Evolutionary conservation across 331 rosid genomes (phyloP), one percentile per base, ranked within the genome.

Genomic region (Pyrus hybrid): DNA sequence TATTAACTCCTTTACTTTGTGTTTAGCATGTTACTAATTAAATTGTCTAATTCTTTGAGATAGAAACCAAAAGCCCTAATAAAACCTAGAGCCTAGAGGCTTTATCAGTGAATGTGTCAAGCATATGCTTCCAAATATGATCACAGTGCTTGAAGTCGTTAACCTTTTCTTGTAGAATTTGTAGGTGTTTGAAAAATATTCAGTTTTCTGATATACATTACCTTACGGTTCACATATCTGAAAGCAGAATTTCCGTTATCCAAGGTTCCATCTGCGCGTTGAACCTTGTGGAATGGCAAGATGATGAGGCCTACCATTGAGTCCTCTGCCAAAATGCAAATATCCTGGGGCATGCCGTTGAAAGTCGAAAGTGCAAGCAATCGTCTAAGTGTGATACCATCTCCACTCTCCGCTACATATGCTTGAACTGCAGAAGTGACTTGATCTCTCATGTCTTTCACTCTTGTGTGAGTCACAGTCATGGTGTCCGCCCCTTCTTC

Each of bases 161-260:
- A 21, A 8, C 12, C 9, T 22, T 21, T 68, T 20, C 8, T 41
- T 28, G 7, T 7, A 32, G 65, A 51, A 65, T 7, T 67, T 17
- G 3, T 32, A 32, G 75, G 4, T 51, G 33, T 33, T 6, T n/a
- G 57, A 43, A 49, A 13, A 65, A 54, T 53, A 16, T 37, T 14
- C 53, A 35, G 47, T n/a, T 70, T 47, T 43, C 14, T 2, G 70
- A 16, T 18, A 47, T 7, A 11, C 22, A 56, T 76, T 88, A 95
- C 97, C 97, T 92, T 95, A 32, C 90, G 80, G 72, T 92, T 92
- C 45, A 92, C 97, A 41, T 86, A 84, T 85, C 97, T 84, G 83
- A 95, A 95, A 21, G 93, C 88, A 22, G 84, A 30, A 70, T 89
- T 80, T 62, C 93, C 96, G 7, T 62, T 60, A 69, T 87, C 91